A percentile compares a stretch with the other conserved stretches of the same genome.
These are phyloP conservation scores for Ophiostoma himal-ulmi DNA, from an alignment of 2,329 filamentous ascomycete genomes.

Conservation along the genomic window DNA sequence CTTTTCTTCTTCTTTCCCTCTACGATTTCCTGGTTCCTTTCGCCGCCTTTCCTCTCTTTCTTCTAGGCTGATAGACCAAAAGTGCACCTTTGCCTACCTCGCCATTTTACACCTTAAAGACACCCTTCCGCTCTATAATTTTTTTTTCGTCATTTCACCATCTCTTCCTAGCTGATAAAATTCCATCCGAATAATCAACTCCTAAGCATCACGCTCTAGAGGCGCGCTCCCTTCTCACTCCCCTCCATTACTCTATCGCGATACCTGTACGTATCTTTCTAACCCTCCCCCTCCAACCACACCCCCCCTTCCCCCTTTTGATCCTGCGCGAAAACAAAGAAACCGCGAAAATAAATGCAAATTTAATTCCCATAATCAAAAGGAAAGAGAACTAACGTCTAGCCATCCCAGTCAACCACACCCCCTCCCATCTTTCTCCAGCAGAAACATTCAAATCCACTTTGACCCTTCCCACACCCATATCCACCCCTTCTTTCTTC, in stretches of 20 bases:
- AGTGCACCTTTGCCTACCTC: no score
- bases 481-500: constrained; percentile 11
- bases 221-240: neutral
- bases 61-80: neutral
- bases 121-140: no score
- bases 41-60: neutral
- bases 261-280: neutral
- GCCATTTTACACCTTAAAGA: no score
- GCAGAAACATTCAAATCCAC: constrained; percentile 12
- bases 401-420: constrained; percentile 8
- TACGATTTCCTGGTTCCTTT: neutral
- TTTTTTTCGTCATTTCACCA: neutral
- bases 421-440: constrained; percentile 8
- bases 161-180: neutral
- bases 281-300: neutral
- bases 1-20: neutral
- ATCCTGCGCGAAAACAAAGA: constrained; percentile 11
- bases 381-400: neutral
- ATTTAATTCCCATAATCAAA: constrained; percentile 11
- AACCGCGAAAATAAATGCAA: constrained; percentile 10
- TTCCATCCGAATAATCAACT: no score
- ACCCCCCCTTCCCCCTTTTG: constrained; percentile 6
- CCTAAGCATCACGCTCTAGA: neutral
- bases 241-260: neutral
- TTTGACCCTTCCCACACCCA: constrained; percentile 1